phyloP scores from a whole-genome alignment of 176 grass and related monocot genomes.

The Lolium rigidum region DNA sequence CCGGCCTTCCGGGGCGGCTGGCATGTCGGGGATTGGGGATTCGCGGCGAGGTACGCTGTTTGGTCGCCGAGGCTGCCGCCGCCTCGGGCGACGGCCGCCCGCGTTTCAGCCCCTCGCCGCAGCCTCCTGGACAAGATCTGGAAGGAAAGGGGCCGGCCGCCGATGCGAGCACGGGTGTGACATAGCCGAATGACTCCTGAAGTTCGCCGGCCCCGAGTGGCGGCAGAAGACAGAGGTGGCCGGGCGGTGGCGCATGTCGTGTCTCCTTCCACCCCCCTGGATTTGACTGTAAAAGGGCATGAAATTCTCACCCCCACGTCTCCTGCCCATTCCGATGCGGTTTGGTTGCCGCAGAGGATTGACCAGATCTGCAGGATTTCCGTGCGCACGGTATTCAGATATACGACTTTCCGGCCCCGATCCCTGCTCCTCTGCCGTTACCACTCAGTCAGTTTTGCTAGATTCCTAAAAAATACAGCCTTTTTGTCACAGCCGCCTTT shows the following conservation, averaged over 20 bases:
- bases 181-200: background rate
- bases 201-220: background rate
- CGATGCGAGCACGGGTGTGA: background rate
- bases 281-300: background rate
- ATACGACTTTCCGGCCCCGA: too few species aligned
- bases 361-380: constrained; percentile 44
- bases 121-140: background rate
- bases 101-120: background rate
- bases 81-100: background rate
- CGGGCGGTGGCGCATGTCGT: background rate
- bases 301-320: background rate
- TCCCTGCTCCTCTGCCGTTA: background rate
- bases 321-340: too few species aligned
- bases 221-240: background rate
- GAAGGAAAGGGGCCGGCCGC: background rate
- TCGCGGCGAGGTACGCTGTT: background rate
- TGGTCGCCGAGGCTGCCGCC: background rate
- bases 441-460: constrained; percentile 7
- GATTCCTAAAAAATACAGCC: background rate
- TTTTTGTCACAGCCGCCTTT: constrained; percentile 23
- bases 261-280: background rate
- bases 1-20: background rate
- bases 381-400: background rate
- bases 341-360: background rate
- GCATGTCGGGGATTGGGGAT: background rate